phyloP scores from a whole-genome alignment of 163 green algal species.

The Smithsoniella earleae region DNA sequence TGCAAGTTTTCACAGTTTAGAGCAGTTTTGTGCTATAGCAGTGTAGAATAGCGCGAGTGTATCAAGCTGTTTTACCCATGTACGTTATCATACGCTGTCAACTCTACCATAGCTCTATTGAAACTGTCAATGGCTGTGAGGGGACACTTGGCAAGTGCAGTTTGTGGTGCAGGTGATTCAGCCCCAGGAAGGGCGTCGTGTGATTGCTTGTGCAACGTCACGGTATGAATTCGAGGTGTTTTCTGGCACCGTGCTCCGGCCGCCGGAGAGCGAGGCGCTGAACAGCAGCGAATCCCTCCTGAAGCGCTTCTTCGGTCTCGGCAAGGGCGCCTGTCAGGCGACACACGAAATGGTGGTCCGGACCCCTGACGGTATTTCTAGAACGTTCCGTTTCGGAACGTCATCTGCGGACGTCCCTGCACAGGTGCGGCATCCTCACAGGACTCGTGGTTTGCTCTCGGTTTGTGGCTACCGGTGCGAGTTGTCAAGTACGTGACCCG shows the following conservation, averaged over 20 bases:
- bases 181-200: constrained; percentile 66
- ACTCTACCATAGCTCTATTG: no score
- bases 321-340: constrained; percentile 36
- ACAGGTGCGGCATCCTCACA: constrained; percentile 32
- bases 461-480: no score
- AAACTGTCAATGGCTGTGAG: neutral
- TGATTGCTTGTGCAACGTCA: constrained; percentile 53
- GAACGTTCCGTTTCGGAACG: constrained; percentile 67
- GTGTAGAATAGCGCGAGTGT: neutral
- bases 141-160: neutral
- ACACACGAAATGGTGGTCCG: constrained; percentile 65
- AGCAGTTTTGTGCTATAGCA: no score
- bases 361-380: constrained; percentile 49
- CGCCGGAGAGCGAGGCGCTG: constrained; percentile 46
- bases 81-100: neutral
- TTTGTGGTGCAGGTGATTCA: constrained; percentile 50
- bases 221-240: constrained; percentile 78
- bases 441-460: neutral
- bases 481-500: no score
- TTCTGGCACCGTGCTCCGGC: constrained; percentile 47
- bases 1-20: no score
- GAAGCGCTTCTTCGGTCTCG: constrained; percentile 9
- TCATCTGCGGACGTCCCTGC: constrained; percentile 58
- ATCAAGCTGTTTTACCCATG: neutral
- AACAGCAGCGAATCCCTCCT: constrained; percentile 41